Conservation (phyloP, 2,329 filamentous ascomycete genomes). For the Trichoderma koningiopsis region DNA sequence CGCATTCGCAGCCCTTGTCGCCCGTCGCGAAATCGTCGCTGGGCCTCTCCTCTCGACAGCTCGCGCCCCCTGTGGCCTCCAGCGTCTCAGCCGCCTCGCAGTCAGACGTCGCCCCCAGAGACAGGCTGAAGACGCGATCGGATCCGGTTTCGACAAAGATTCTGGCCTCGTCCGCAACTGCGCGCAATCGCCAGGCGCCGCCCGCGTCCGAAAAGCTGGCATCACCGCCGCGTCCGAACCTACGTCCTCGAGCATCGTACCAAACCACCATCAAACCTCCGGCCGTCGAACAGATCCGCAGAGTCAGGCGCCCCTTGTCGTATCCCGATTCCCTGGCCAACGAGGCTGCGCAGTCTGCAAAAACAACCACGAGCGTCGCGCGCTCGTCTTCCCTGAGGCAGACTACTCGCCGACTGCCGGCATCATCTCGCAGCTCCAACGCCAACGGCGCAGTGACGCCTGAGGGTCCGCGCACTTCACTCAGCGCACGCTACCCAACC, state of each 20-base stretch:
- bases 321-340: constrained; percentile 24
- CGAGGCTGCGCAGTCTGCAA: constrained; percentile 29
- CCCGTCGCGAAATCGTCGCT: constrained; percentile 28
- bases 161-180: neutral
- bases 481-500: constrained; percentile 40
- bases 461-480: constrained; percentile 37
- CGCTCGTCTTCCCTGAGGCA: constrained; percentile 36
- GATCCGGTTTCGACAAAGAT: constrained; percentile 1
- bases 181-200: constrained; percentile 19
- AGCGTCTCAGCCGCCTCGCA: constrained; percentile 16
- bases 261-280: constrained; percentile 24
- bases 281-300: constrained; percentile 9
- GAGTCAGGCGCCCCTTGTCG: constrained; percentile 27
- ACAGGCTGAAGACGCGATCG: constrained; percentile 5
- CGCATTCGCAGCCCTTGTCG: constrained; percentile 30
- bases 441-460: constrained; percentile 38
- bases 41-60: constrained; percentile 18
- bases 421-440: constrained; percentile 40
- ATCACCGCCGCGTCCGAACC: constrained; percentile 22
- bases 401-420: constrained; percentile 43
- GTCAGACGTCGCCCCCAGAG: constrained; percentile 5
- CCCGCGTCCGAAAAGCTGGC: constrained; percentile 2
- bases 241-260: constrained; percentile 27
- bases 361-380: constrained; percentile 32
- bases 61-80: constrained; percentile 25